Base-by-base conservation (phyloP, 75 land plant species). In the Isoetes taiwanensis region DNA sequence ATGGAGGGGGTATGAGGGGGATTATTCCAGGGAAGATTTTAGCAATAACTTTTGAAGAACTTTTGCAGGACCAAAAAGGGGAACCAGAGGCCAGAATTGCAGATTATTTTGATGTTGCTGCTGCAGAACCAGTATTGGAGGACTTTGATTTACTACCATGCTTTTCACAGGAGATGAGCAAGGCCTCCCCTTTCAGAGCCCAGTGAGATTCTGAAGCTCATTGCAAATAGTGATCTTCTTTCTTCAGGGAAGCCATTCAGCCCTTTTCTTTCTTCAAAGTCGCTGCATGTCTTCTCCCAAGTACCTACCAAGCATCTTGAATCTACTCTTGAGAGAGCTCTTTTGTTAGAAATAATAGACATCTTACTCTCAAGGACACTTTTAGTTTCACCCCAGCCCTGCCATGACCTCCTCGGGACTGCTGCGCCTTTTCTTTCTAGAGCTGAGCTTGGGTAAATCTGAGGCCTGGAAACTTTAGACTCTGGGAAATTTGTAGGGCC, bases 401-500 rank as follows among this genome's bases (percentile, higher is more conserved):
- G 95, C 72, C 87, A 79, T 69, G 98, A 93, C 62, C 77, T 93
- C 29, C 60, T 56, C 24, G 77, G 69, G 42, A 71, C 78, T 0
- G 84, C 82, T 0, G 86, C 98, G n/a, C 76, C 81, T 54, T 76
- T 88, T 0, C 87, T 93, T 69, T 89, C 90, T 0, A 72, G 81
- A 0, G 80, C 93, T 30, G 88, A 73, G 54, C 93, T 93, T 2
- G 23, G 68, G 32, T 75, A 76, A n/a, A 52, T 69, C 78, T 16
- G 63, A 76, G 20, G 80, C 80, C 67, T 83, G 75, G 72, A 64
- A n/a, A 91, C 66, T 91, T 83, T 76, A 71, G 72, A 28, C 78
- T 91, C 16, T 78, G 83, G 84, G 74, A 72, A 39, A 77, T 83
- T 1, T 80, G 93, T 61, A 82, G 93, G 17, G 97, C 97, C 43